These are phyloP conservation scores for Quercus tomentella DNA, from an alignment of 331 rosid genomes.

Conservation along the genomic window DNA sequence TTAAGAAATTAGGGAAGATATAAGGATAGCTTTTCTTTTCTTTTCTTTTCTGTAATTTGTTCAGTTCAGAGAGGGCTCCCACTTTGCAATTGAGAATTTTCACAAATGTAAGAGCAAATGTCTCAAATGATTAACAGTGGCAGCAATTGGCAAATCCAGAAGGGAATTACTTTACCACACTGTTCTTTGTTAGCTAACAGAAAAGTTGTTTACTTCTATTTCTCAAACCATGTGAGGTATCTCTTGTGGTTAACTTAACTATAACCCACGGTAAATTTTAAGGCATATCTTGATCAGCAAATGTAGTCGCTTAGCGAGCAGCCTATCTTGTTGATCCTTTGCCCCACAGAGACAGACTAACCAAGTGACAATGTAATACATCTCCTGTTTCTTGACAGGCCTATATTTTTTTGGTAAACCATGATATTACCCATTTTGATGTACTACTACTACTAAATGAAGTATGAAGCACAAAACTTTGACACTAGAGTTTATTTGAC, in stretches of 20 bases:
- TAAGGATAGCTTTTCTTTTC: conserved; percentile 11
- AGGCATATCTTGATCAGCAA: not conserved
- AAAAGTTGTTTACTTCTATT: not conserved
- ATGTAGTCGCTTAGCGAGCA: not conserved
- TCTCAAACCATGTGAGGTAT: not conserved
- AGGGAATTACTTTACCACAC: not conserved
- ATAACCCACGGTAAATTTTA: not conserved
- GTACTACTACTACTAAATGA: not conserved
- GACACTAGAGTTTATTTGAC: not conserved
- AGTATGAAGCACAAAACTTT: not conserved
- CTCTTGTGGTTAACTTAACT: no score
- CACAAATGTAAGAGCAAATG: not conserved
- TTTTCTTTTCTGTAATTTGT: conserved; percentile 10
- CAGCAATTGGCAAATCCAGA: not conserved
- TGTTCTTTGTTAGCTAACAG: not conserved
- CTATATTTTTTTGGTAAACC: not conserved
- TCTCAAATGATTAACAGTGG: not conserved
- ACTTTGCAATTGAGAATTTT: not conserved
- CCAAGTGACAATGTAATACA: no score
- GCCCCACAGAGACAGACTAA: no score
- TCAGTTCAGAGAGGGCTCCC: not conserved
- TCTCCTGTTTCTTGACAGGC: no score
- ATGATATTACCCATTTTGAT: not conserved
- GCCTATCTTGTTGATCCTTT: no score
- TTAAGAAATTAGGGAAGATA: not conserved